Base-by-base conservation (phyloP, 2,329 filamentous ascomycete genomes). In the Colletotrichum melonis region DNA sequence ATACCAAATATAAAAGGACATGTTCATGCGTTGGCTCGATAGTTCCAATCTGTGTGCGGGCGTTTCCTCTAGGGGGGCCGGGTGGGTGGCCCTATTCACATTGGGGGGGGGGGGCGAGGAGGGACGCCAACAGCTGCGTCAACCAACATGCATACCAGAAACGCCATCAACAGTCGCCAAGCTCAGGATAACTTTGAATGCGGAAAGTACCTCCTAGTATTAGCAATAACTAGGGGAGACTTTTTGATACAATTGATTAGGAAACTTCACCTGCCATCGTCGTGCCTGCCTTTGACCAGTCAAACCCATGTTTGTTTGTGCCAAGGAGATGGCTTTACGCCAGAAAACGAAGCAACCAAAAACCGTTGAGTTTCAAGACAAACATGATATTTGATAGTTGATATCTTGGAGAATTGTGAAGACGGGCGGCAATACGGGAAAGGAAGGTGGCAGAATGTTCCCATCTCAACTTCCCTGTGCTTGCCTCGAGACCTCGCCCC, bases 191-290 rank as follows among this genome's bases (percentile, higher is more conserved):
- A 6, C 38, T 19, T 19, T 16, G 38, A 42, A 19, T 42, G 16
- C 38, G 6, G 38, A 16, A 42, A 42, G 9, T 1, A 42, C 16
- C 2, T 42, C 38, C 38, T 12, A 19, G 38, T 19, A 42, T 42
- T 19, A 19, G 38, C 38, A 19, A 19, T 3, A 2, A 8, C 6
- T 6, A 19, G 38, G 16, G 16, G 0, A 19, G 38, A 19, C 16
- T 42, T 0, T 19, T 42, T 0, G 38, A 0, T 42, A 19, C 6
- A 1, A 0, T 42, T 1, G 0, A 7, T 19, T 19, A 19, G 35
- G 42, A 22, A n/a, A 0, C 0, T n/a, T n/a, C 42, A 22, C 8
- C 42, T 49, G 19, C 19, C 42, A n/a, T n/a, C n/a, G n/a, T n/a
- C n/a, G n/a, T n/a, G n/a, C n/a, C n/a, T n/a, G n/a, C n/a, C n/a